Evolutionary conservation across 2,329 filamentous ascomycete genomes (phyloP).

Genomic region (Cryphonectria parasitica): DNA sequence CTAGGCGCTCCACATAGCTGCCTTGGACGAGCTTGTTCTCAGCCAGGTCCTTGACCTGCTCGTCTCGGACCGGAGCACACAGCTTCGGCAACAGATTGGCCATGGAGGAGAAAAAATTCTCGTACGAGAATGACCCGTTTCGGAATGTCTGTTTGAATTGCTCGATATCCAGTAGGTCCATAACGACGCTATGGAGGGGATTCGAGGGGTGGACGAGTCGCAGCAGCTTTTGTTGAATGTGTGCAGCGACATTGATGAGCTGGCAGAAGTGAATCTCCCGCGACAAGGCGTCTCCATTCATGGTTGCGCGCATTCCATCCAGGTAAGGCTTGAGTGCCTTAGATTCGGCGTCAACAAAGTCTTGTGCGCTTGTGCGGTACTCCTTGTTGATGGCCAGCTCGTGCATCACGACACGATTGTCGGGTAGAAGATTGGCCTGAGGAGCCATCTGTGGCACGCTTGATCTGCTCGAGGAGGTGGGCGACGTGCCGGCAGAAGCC

Average conservation of each 20-base stretch:
- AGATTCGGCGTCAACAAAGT: constrained; percentile 61
- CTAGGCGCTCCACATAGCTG: constrained; percentile 74
- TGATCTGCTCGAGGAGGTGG: constrained; percentile 40
- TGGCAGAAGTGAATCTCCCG: constrained; percentile 67
- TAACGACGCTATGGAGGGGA: constrained; percentile 74
- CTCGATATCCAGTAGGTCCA: constrained; percentile 74
- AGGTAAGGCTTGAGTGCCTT: constrained; percentile 54
- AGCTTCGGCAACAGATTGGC: constrained; percentile 75
- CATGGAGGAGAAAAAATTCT: constrained; percentile 79
- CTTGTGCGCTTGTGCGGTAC: constrained; percentile 69
- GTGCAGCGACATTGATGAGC: constrained; percentile 71
- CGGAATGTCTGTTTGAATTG: constrained; percentile 70
- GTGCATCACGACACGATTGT: constrained; percentile 76
- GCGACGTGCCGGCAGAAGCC: constrained; percentile 51
- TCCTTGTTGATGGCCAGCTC: constrained; percentile 80
- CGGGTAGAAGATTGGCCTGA: constrained; percentile 57
- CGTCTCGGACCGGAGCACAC: constrained; percentile 80
- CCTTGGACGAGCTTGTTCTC: constrained; percentile 63
- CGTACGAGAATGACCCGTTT: constrained; percentile 77
- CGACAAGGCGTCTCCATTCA: constrained; percentile 60
- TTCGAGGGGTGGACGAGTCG: constrained; percentile 72
- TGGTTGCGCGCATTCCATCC: constrained; percentile 63
- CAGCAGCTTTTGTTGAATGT: constrained; percentile 73
- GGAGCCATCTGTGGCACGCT: constrained; percentile 13
- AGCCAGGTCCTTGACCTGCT: constrained; percentile 70